A percentile compares a stretch with the other conserved stretches of the same genome.
Conservation (phyloP, 352 stramenopile genomes). For the Thraustochytrium striatum region DNA sequence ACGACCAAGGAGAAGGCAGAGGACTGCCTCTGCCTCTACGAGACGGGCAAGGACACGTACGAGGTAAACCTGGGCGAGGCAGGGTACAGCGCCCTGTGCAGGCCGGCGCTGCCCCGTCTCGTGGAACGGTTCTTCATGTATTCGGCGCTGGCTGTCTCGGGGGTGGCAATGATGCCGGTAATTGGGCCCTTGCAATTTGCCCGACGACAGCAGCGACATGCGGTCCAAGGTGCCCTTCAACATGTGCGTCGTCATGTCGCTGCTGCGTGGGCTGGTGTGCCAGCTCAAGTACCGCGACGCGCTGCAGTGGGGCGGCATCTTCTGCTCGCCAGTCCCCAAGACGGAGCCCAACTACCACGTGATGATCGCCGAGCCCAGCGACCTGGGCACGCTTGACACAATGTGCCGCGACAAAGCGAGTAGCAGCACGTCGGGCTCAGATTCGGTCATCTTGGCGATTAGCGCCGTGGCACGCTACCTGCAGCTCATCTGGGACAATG, state of each 20-base stretch:
- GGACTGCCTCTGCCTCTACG: slow-evolving; percentile 8
- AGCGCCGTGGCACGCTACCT: neutral
- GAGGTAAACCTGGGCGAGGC: slow-evolving; percentile 8
- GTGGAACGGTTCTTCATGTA: slow-evolving; percentile 28
- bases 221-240: neutral
- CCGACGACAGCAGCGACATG: neutral
- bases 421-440: neutral
- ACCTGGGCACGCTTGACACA: neutral
- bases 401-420: neutral
- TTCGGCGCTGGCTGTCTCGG: neutral
- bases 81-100: neutral
- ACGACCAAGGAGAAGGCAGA: neutral
- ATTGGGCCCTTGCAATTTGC: neutral
- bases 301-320: neutral
- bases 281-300: slow-evolving; percentile 5
- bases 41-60: slow-evolving; percentile 37
- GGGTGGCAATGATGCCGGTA: neutral
- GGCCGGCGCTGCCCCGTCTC: neutral
- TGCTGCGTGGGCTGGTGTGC: slow-evolving; percentile 3
- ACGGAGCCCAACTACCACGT: slow-evolving; percentile 6
- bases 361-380: slow-evolving; percentile 20
- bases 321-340: neutral
- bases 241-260: neutral
- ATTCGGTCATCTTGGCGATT: neutral
- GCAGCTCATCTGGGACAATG: slow-evolving; percentile 22